These are phyloP conservation scores for Alternaria panax DNA, from an alignment of 2,329 filamentous ascomycete species.

Conservation along the genomic window DNA sequence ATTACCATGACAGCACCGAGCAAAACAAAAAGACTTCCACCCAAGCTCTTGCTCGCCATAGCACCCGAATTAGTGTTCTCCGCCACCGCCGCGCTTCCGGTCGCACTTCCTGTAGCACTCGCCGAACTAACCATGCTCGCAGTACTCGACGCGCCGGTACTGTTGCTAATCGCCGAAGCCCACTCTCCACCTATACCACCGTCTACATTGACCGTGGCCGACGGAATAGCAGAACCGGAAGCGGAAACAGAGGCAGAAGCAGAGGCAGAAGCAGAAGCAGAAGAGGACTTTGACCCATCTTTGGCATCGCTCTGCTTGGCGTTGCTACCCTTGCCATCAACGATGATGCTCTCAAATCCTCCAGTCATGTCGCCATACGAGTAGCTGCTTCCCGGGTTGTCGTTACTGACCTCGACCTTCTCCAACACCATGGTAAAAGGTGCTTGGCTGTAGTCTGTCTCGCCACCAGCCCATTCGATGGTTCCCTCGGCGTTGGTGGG, in stretches of 20 bases:
- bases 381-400: constrained; percentile 58
- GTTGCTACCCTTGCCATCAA: not conserved
- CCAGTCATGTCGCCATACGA: constrained; percentile 57
- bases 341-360: constrained; percentile 53
- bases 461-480: constrained; percentile 71
- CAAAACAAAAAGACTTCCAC: not conserved
- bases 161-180: not conserved
- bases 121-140: not conserved
- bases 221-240: not conserved
- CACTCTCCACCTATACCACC: not conserved
- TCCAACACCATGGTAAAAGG: constrained; percentile 60
- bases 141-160: not conserved
- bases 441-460: constrained; percentile 52
- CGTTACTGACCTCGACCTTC: constrained; percentile 57
- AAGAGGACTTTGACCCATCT: not conserved
- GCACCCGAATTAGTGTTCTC: not conserved
- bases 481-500: constrained; percentile 59
- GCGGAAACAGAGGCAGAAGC: not conserved
- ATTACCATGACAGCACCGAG: not conserved
- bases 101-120: not conserved
- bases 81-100: not conserved
- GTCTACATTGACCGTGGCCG: not conserved
- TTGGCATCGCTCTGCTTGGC: not conserved
- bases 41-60: not conserved
- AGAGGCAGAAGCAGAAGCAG: not conserved